Conservation (phyloP, 192 early-diverging fungal species). For the Umbelopsis sp. region DNA sequence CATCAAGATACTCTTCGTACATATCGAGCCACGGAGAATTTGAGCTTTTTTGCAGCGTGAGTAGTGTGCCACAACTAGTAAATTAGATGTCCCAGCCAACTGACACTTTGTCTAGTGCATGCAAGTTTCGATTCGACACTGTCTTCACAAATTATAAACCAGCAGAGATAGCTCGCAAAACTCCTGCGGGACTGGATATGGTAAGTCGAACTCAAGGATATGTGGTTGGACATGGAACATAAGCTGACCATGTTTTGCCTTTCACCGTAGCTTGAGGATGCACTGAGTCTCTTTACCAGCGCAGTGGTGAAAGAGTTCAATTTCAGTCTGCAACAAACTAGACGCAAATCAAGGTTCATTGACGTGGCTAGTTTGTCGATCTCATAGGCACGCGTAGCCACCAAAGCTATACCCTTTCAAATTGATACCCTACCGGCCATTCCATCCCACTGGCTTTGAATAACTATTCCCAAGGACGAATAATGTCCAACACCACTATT, state of each 20-base stretch:
- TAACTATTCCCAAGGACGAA: no score
- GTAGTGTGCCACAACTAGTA: not conserved
- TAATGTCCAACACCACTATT: no score
- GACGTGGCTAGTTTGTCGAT: slow-evolving; percentile 6
- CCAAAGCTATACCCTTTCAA: no score
- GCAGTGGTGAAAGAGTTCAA: slow-evolving; percentile 1
- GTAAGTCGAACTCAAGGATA: slow-evolving; percentile 26
- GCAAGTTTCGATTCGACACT: slow-evolving; percentile 57
- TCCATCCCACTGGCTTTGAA: no score
- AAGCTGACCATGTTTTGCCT: not conserved
- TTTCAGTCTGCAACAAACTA: not conserved
- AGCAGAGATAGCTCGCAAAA: slow-evolving; percentile 52
- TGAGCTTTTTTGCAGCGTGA: slow-evolving; percentile 60
- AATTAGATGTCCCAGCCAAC: not conserved
- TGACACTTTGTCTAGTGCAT: slow-evolving; percentile 42
- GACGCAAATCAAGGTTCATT: slow-evolving; percentile 9
- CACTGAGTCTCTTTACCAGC: not conserved
- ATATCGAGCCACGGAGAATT: slow-evolving; percentile 59
- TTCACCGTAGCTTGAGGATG: slow-evolving; percentile 5
- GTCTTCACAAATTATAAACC: slow-evolving; percentile 49
- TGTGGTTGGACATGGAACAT: no score
- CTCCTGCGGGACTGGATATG: slow-evolving; percentile 38
- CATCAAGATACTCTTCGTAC: slow-evolving; percentile 53
- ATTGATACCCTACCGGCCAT: not conserved
- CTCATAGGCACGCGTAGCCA: no score